phyloP scores from a whole-genome alignment of 495 filamentous ascomycete genomes.

The Penicillium flavigenum region DNA sequence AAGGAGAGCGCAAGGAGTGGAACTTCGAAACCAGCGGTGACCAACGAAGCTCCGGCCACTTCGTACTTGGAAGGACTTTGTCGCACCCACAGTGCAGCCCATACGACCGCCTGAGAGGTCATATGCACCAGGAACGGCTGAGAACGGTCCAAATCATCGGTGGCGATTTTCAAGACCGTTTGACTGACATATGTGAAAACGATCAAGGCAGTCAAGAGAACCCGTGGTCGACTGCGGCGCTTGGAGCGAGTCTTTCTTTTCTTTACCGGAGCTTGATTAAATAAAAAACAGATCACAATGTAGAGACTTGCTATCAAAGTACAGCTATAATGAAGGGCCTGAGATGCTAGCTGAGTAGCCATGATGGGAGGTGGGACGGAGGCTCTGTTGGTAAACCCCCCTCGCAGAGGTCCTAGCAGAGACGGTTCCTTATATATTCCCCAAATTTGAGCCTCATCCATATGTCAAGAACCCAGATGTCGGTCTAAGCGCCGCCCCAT shows the following conservation, averaged over 20 bases:
- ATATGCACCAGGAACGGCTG: conserved; percentile 12
- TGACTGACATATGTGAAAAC: conserved; percentile 11
- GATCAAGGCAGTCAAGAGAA: neutral
- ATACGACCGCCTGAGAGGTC: conserved; percentile 10
- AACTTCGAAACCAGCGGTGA: conserved; percentile 15
- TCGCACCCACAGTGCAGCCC: conserved; percentile 10
- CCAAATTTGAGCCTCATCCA: conserved; percentile 1
- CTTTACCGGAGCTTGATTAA: neutral
- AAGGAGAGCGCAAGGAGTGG: conserved; percentile 14
- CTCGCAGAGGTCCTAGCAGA: neutral
- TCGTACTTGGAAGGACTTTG: conserved; percentile 7
- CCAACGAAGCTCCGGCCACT: conserved; percentile 7
- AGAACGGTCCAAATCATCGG: conserved; percentile 8
- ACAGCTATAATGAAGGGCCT: conserved; percentile 9
- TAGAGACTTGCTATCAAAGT: conserved; percentile 4
- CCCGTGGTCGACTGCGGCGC: neutral
- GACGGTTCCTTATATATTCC: conserved; percentile 3
- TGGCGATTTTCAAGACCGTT: conserved; percentile 1
- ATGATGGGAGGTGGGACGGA: conserved; percentile 3
- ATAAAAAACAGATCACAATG: conserved; percentile 1
- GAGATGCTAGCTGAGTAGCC: conserved; percentile 3
- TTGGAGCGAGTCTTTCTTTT: conserved; percentile 5
- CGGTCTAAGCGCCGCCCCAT: neutral
- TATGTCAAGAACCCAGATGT: neutral
- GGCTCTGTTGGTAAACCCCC: neutral